Evolutionary conservation across 257 asterid genomes (phyloP).

Genomic region (Asclepias syriaca): DNA sequence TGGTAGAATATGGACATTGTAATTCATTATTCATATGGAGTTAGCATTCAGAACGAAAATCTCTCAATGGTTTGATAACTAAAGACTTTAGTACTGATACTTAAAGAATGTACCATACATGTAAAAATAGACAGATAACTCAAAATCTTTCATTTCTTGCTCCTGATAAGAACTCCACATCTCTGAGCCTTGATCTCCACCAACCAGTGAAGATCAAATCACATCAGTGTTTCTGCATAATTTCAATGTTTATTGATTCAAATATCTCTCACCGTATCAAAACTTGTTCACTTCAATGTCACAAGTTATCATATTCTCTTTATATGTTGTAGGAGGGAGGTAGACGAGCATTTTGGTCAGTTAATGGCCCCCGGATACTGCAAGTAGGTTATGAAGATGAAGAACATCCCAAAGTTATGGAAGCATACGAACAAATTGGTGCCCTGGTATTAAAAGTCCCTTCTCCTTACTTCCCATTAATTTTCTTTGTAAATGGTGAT

Average conservation of each 20-base stretch:
- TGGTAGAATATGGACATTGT: background rate
- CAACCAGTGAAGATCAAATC: background rate
- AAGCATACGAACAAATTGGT: conserved; percentile 89
- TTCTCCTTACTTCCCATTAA: background rate
- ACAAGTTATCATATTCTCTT: background rate
- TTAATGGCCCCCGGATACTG: conserved; percentile 85
- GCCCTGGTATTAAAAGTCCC: conserved; percentile 53
- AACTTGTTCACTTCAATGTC: background rate
- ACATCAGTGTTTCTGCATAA: background rate
- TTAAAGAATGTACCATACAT: background rate
- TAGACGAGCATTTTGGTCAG: conserved; percentile 91
- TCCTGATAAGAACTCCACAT: background rate
- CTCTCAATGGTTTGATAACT: background rate
- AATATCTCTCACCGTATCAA: background rate
- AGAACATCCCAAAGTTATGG: conserved; percentile 78
- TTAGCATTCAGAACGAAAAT: background rate
- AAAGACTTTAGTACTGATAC: background rate
- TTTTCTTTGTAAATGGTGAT: background rate
- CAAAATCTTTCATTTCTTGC: background rate
- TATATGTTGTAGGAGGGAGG: conserved; percentile 68
- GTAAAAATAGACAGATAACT: background rate
- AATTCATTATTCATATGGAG: background rate
- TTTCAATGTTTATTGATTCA: background rate
- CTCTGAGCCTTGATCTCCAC: background rate
- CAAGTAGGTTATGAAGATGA: conserved; percentile 85